Conservation (phyloP, 345 rosid genomes). For the Citrus trifoliata region DNA sequence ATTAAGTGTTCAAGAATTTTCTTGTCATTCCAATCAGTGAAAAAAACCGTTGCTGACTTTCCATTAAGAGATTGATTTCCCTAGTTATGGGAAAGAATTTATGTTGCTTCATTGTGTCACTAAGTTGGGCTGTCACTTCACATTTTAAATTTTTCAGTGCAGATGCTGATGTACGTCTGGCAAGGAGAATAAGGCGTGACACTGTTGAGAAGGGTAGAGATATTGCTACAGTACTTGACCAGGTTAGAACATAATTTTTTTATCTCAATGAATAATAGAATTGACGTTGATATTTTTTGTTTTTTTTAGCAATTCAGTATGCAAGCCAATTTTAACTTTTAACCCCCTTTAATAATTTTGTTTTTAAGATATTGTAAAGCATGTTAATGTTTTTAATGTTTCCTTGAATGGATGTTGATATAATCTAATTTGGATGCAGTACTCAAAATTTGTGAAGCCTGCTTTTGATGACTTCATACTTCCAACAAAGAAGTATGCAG, state of each 20-base stretch:
- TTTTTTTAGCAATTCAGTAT: background rate
- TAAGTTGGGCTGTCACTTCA: conserved; percentile 35
- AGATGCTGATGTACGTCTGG: conserved; percentile 99
- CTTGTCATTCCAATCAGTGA: background rate
- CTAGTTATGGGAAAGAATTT: background rate
- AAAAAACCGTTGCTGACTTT: background rate
- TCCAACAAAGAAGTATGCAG: conserved; percentile 98
- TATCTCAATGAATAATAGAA: background rate
- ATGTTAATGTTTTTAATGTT: background rate
- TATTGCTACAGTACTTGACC: conserved; percentile 87
- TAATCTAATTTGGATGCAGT: conserved; percentile 58
- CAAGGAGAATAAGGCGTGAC: conserved; percentile 95
- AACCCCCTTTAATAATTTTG: background rate
- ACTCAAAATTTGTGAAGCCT: conserved; percentile 97
- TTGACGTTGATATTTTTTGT: background rate
- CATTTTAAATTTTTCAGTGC: conserved; percentile 49
- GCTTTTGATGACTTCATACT: conserved; percentile 99
- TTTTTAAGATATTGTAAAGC: background rate
- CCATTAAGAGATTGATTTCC: conserved; percentile 2
- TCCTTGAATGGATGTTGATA: background rate
- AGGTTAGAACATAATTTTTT: conserved; percentile 41
- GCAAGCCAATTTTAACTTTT: background rate
- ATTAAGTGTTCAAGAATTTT: background rate
- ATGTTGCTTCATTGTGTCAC: conserved; percentile 17
- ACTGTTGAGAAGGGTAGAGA: conserved; percentile 87